Conservation (phyloP, 2,329 filamentous ascomycete genomes). For the Clarireedia monteithiana region DNA sequence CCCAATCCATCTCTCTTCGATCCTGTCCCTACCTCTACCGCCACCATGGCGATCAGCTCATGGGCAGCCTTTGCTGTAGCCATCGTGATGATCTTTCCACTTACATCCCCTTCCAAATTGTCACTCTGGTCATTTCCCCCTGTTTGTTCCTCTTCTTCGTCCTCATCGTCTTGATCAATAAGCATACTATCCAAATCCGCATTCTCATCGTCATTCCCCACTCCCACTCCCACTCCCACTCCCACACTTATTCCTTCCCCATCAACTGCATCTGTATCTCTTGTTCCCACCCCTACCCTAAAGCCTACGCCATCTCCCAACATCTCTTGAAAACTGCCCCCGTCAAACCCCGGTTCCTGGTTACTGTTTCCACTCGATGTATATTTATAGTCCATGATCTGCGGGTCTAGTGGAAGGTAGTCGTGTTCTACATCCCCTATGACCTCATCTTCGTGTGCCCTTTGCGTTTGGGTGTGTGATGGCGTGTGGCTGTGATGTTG, state of each 20-base stretch:
- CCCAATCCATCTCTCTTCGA: neutral
- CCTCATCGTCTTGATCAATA: slow-evolving; percentile 25
- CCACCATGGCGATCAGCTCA: neutral
- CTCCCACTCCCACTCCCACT: neutral
- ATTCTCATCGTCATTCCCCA: slow-evolving; percentile 11
- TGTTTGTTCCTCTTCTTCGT: slow-evolving; percentile 8
- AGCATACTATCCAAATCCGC: slow-evolving; percentile 26
- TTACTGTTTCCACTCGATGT: slow-evolving; percentile 7
- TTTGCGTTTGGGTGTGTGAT: neutral
- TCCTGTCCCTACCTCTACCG: neutral
- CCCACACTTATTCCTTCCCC: neutral
- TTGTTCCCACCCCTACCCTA: too few species aligned
- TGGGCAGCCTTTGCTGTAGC: neutral
- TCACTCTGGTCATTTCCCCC: neutral
- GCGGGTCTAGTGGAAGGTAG: slow-evolving; percentile 48
- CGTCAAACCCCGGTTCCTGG: slow-evolving; percentile 12
- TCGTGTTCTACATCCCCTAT: slow-evolving; percentile 9
- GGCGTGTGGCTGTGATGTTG: neutral
- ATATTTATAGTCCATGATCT: slow-evolving; percentile 44
- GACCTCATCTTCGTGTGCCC: neutral
- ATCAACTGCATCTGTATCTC: neutral
- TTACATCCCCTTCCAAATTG: neutral
- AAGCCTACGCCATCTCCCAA: slow-evolving; percentile 5
- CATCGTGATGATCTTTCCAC: neutral
- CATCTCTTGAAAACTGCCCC: slow-evolving; percentile 19